Evolutionary conservation across 2,329 filamentous ascomycete genomes (phyloP).

Genomic region (Davidsoniella neocaledoniae): DNA sequence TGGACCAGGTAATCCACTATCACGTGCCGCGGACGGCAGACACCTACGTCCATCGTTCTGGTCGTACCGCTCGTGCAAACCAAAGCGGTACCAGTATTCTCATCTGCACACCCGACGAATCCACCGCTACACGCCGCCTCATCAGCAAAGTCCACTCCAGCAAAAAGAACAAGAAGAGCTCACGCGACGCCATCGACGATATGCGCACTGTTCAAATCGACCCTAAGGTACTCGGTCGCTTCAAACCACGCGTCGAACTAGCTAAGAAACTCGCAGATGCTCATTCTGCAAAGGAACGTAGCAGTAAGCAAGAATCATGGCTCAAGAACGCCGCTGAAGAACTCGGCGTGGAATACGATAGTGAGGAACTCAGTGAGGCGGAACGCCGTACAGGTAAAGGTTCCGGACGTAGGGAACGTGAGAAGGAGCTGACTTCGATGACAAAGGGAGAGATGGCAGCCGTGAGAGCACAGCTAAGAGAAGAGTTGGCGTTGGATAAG

Average conservation of each 20-base stretch:
- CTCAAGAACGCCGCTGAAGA: constrained; percentile 74
- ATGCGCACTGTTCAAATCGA: constrained; percentile 75
- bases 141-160: constrained; percentile 73
- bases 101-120: constrained; percentile 82
- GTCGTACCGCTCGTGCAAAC: constrained; percentile 75
- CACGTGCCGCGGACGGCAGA: constrained; percentile 85
- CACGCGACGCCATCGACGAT: constrained; percentile 28
- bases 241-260: constrained; percentile 62
- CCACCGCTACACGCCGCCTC: constrained; percentile 64
- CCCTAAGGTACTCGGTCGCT: constrained; percentile 54
- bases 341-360: constrained; percentile 84
- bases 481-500: constrained; percentile 53
- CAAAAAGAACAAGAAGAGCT: constrained; percentile 29
- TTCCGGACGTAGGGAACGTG: constrained; percentile 55
- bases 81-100: constrained; percentile 67
- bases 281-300: constrained; percentile 71
- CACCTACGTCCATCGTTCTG: constrained; percentile 87
- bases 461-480: constrained; percentile 54
- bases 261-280: constrained; percentile 81
- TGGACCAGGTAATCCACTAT: constrained; percentile 87
- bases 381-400: constrained; percentile 55
- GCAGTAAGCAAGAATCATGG: constrained; percentile 69
- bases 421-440: constrained; percentile 49
- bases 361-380: constrained; percentile 72
- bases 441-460: constrained; percentile 58